Evolutionary conservation across 192 early-diverging fungal species (phyloP).

Genomic region (Coemansia sp.): DNA sequence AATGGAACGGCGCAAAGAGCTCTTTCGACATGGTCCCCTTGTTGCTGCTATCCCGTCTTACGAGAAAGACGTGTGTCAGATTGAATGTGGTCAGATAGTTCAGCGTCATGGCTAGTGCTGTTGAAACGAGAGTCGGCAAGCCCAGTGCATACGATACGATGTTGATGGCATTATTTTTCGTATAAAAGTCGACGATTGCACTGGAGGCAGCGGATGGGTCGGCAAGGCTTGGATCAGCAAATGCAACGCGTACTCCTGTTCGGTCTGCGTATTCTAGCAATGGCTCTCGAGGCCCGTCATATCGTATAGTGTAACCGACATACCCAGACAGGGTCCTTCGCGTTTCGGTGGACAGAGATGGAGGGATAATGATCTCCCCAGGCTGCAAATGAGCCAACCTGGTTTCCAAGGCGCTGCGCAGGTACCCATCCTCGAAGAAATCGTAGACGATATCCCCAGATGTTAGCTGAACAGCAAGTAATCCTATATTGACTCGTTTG

Average conservation of each 20-base stretch:
- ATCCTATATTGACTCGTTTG: conserved; percentile 59
- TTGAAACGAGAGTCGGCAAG: conserved; percentile 15
- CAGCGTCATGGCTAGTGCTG: conserved; percentile 38
- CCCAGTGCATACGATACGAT: conserved; percentile 33
- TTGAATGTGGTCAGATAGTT: conserved; percentile 53
- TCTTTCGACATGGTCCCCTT: conserved; percentile 58
- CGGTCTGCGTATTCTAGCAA: conserved; percentile 62
- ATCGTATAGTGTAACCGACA: conserved; percentile 42
- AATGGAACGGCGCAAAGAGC: conserved; percentile 79
- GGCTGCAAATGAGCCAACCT: conserved; percentile 42
- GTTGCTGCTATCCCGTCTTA: conserved; percentile 36
- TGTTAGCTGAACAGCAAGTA: conserved; percentile 84
- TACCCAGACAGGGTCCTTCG: conserved; percentile 31
- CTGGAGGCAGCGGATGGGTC: conserved; percentile 13
- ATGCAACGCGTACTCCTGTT: conserved; percentile 27
- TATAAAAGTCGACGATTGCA: conserved; percentile 27
- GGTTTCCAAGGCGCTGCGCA: conserved; percentile 42
- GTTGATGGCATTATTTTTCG: conserved; percentile 10
- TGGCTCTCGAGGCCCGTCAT: conserved; percentile 38
- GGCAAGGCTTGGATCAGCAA: conserved; percentile 8
- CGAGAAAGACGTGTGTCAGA: conserved; percentile 45
- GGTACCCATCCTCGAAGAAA: conserved; percentile 25
- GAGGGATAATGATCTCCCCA: conserved; percentile 29
- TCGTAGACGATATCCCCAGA: conserved; percentile 77
- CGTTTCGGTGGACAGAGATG: conserved; percentile 16